Evolutionary conservation across 305 asterid genomes (phyloP), one percentile per base, ranked within the genome.

Genomic region (Caryopteris hybrid): DNA sequence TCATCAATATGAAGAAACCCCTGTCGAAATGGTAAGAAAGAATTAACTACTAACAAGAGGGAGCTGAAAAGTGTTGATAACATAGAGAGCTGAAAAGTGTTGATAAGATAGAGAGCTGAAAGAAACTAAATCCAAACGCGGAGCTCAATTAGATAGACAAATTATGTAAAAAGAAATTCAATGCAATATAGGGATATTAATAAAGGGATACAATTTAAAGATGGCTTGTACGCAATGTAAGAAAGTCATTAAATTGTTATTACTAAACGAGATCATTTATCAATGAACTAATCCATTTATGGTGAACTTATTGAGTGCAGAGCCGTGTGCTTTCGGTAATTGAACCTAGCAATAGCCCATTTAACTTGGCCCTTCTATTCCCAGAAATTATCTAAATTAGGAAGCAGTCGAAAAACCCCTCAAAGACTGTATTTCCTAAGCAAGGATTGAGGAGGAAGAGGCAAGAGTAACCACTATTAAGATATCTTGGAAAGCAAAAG

Each of bases 1-100:
- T 95, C 98, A 60, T 89, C 97, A 33, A 91, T 95, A 77, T 95
- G 98, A 68, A 95, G 90, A 83, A 95, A 91, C 17, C 98, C 98
- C 97, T 95, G 91, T 50, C 48, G 79, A 75, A 66, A 64, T 43
- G 76, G 47, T 51, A 45, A 48, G 17, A 51, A 66, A 23, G 22
- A 64, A 50, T 72, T 41, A 51, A 61, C 59, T 52, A 41, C 52
- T 11, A 3, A 50, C 10, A 45, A 41, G 25, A 7, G 7, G 9
- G 33, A 47, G 43, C 50, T 27, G 46, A 62, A 53, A 41, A n/a
- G n/a, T n/a, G n/a, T n/a, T n/a, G n/a, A n/a, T n/a, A n/a, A n/a
- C n/a, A n/a, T n/a, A n/a, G n/a, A n/a, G n/a, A n/a, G n/a, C n/a
- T n/a, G n/a, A n/a, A n/a, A 29, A 38, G 13, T 23, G 29, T 48